Evolutionary conservation across 2,329 filamentous ascomycete species (phyloP).

Genomic region (Venturia pyrina): DNA sequence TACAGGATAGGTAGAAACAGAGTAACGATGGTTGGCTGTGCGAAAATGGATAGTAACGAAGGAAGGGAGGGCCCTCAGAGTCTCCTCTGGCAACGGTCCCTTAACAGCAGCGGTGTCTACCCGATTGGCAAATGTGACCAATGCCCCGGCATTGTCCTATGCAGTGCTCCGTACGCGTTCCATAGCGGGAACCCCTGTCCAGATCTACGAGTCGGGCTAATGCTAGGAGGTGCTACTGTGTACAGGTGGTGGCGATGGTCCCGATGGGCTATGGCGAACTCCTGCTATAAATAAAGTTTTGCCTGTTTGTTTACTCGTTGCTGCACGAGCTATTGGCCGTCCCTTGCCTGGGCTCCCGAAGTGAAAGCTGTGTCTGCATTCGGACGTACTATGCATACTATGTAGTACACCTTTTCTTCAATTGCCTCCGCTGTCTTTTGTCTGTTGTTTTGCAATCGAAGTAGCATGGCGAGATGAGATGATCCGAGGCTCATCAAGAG

Average conservation of each 20-base stretch:
- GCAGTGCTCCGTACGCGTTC: background rate
- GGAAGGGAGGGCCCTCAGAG: background rate
- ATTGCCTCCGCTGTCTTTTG: too few species aligned
- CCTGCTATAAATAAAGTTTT: background rate
- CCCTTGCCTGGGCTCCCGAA: background rate
- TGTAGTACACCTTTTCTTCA: too few species aligned
- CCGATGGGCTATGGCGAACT: background rate
- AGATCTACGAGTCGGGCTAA: background rate
- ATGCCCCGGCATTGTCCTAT: background rate
- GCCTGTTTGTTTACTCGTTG: background rate
- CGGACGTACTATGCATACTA: background rate
- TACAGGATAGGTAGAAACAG: background rate
- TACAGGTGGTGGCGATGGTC: constrained; percentile 3
- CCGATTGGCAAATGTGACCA: background rate
- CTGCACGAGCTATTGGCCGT: constrained; percentile 2
- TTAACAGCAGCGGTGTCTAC: background rate
- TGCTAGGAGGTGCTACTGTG: too few species aligned
- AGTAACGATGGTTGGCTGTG: background rate
- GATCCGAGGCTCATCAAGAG: background rate
- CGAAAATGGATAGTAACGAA: background rate
- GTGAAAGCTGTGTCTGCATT: background rate
- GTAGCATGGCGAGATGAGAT: background rate
- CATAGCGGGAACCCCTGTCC: background rate
- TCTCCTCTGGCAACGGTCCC: background rate
- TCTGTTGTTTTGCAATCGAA: too few species aligned